A percentile compares a stretch with the other conserved stretches of the same genome.
Conservation (phyloP, 306 rosid genomes). For the Cicer arietinum region DNA sequence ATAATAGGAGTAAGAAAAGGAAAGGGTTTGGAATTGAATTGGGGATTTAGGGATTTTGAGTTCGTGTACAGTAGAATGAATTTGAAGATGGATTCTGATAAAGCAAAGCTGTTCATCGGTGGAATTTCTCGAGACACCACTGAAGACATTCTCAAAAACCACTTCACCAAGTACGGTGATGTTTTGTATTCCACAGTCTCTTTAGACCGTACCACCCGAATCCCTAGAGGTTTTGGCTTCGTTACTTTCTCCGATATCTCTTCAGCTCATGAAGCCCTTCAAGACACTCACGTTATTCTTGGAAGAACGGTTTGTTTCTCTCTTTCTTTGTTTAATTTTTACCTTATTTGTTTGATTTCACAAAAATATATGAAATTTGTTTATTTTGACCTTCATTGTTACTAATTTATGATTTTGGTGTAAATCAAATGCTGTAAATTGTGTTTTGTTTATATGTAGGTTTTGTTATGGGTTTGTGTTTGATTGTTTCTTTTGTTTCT, state of each 20-base stretch:
- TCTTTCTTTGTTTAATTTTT: neutral
- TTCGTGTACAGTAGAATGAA: constrained; percentile 43
- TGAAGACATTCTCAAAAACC: constrained; percentile 52
- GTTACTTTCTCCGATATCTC: constrained; percentile 64
- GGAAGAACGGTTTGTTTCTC: constrained; percentile 57
- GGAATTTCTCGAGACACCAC: constrained; percentile 71
- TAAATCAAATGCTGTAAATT: neutral
- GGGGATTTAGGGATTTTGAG: constrained; percentile 68
- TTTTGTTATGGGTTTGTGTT: neutral
- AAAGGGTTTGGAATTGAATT: constrained; percentile 46
- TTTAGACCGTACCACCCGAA: constrained; percentile 54
- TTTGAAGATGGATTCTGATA: constrained; percentile 60
- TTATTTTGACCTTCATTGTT: neutral
- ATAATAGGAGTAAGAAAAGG: neutral
- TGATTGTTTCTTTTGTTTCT: neutral
- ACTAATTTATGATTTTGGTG: neutral
- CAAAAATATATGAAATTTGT: neutral
- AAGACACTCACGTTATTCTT: constrained; percentile 56
- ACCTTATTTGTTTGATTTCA: neutral
- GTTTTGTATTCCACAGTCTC: constrained; percentile 60
- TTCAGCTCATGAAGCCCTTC: constrained; percentile 65
- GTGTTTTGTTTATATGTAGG: too few species aligned
- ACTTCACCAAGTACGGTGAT: constrained; percentile 59
- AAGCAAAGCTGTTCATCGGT: constrained; percentile 65
- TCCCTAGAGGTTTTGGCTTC: constrained; percentile 85